A percentile compares a stretch with the other conserved stretches of the same genome.
Evolutionary conservation across 192 early-diverging fungal species (phyloP).

Genomic region (Pilaira anomala): DNA sequence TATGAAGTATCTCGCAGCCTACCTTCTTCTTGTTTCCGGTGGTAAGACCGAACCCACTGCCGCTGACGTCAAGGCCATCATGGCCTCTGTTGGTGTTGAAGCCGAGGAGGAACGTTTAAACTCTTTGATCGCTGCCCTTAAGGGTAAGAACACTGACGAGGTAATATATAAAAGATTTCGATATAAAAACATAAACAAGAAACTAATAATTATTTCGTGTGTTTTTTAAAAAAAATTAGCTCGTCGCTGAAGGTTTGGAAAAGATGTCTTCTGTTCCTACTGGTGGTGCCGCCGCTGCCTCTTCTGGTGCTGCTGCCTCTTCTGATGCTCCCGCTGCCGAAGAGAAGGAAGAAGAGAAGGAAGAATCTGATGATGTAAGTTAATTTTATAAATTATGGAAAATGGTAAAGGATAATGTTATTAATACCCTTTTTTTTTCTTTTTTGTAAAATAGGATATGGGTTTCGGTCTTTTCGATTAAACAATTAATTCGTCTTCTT

Average conservation of each 20-base stretch:
- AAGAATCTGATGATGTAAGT: conserved; percentile 78
- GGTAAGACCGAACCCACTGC: conserved; percentile 80
- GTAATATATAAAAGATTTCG: conserved; percentile 45
- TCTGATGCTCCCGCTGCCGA: conserved; percentile 48
- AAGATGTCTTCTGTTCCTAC: conserved; percentile 95
- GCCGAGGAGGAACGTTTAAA: conserved; percentile 78
- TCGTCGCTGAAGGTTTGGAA: conserved; percentile 86
- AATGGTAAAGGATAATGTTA: not conserved
- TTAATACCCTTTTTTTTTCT: not conserved
- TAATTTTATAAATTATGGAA: too few species aligned
- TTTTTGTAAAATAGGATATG: conserved; percentile 72
- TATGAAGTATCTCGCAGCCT: conserved; percentile 99
- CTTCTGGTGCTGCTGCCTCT: conserved; percentile 48
- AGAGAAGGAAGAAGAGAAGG: conserved; percentile 87
- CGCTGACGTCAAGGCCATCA: conserved; percentile 76
- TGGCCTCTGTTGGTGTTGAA: conserved; percentile 89
- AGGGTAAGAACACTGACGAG: conserved; percentile 88
- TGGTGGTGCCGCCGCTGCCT: conserved; percentile 81
- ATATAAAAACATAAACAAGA: too few species aligned
- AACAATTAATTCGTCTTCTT: conserved; percentile 30
- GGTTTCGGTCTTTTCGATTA: conserved; percentile 98
- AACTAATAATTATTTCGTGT: not conserved
- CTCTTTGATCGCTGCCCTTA: conserved; percentile 76
- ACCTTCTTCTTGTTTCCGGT: conserved; percentile 89
- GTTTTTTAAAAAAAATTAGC: conserved; percentile 36